phyloP scores from a whole-genome alignment of 2,329 filamentous ascomycete species.

The Aspergillus versicolor region DNA sequence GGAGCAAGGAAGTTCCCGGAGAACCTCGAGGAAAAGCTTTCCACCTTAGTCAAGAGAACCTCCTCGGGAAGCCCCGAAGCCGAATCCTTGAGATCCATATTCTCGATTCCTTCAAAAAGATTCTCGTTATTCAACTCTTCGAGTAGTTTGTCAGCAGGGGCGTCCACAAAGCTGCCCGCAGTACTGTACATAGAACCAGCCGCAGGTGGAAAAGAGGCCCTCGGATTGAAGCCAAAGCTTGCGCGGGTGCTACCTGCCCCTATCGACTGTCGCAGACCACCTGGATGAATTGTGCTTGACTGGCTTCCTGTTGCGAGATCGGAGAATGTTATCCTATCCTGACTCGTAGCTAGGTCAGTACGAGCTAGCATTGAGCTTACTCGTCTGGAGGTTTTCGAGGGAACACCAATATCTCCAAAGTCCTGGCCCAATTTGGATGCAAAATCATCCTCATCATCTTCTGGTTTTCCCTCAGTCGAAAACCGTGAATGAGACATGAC shows the following conservation, averaged over 20 bases:
- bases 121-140: constrained; percentile 65
- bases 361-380: constrained; percentile 89
- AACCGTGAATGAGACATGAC: constrained; percentile 39
- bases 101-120: constrained; percentile 67
- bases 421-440: constrained; percentile 73
- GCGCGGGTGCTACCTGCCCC: constrained; percentile 64
- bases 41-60: constrained; percentile 69
- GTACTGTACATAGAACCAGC: constrained; percentile 46
- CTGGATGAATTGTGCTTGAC: constrained; percentile 33
- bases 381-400: constrained; percentile 66
- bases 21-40: constrained; percentile 62
- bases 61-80: constrained; percentile 71
- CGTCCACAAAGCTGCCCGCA: constrained; percentile 65
- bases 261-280: constrained; percentile 68
- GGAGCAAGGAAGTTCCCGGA: constrained; percentile 31
- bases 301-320: constrained; percentile 60
- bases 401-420: constrained; percentile 53
- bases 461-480: constrained; percentile 54
- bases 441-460: constrained; percentile 60
- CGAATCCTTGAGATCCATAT: constrained; percentile 71
- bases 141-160: constrained; percentile 67
- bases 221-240: constrained; percentile 57
- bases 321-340: constrained; percentile 76
- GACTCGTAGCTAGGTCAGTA: constrained; percentile 80
- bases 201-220: constrained; percentile 57